Percentiles rank a stretch among this genome's conserved stretches.
These are phyloP conservation scores for Pythium brachiatum DNA, from an alignment of 352 stramenopile species.

Conservation along the genomic window DNA sequence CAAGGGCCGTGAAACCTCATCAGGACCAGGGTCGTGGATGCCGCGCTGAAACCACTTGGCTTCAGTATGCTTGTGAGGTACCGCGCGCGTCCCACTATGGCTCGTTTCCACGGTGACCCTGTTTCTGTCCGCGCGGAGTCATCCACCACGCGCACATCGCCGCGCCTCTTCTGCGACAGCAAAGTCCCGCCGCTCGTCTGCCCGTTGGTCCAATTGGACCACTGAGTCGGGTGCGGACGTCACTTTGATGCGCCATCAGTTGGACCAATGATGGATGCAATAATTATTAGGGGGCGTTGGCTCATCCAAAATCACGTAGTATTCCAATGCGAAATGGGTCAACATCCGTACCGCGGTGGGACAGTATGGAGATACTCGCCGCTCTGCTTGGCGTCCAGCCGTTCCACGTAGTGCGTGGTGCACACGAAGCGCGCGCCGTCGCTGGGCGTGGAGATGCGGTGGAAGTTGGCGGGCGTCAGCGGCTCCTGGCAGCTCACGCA, in stretches of 20 bases:
- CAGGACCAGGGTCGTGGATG: neutral
- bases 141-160: neutral
- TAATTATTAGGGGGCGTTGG: no score
- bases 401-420: conserved; percentile 19
- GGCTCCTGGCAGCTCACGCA: conserved; percentile 9
- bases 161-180: neutral
- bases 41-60: neutral
- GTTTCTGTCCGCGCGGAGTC: neutral
- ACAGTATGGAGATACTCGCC: no score
- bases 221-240: neutral
- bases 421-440: conserved; percentile 8
- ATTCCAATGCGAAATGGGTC: no score
- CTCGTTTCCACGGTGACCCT: neutral
- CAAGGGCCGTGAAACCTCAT: neutral
- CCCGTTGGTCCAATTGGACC: neutral
- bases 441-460: neutral
- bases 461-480: conserved; percentile 18
- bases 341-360: neutral
- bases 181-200: neutral
- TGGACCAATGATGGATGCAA: neutral
- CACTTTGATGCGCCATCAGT: neutral
- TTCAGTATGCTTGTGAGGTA: neutral
- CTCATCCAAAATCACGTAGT: no score
- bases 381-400: conserved; percentile 1
- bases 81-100: neutral